phyloP scores from a whole-genome alignment of 805 yeast species.

The Cyberlindnera mycetangii region DNA sequence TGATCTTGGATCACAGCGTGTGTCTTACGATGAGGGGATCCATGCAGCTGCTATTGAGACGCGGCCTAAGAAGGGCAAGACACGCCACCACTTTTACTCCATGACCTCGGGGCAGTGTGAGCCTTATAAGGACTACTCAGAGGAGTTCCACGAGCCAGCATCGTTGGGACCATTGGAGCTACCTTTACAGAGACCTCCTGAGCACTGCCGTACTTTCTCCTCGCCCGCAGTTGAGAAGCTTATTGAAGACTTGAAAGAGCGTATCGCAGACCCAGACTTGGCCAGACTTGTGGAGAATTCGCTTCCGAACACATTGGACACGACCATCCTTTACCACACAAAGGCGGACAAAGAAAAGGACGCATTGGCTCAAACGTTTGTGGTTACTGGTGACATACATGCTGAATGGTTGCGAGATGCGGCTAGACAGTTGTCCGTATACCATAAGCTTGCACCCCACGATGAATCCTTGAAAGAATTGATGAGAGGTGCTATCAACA shows the following conservation, averaged over 20 bases:
- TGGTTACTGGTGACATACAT: conserved; percentile 89
- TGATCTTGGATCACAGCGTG: conserved; percentile 6
- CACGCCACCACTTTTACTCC: conserved; percentile 16
- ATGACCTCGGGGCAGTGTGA: conserved; percentile 42
- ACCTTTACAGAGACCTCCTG: conserved; percentile 76
- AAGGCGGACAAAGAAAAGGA: conserved; percentile 6
- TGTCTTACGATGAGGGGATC: conserved; percentile 9
- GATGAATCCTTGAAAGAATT: conserved; percentile 50
- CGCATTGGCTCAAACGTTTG: conserved; percentile 56
- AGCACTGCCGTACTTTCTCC: conserved; percentile 67
- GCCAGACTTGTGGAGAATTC: conserved; percentile 77
- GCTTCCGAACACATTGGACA: conserved; percentile 84
- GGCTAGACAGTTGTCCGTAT: conserved; percentile 76
- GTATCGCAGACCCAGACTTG: conserved; percentile 60
- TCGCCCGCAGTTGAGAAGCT: conserved; percentile 61
- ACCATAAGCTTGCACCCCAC: conserved; percentile 54
- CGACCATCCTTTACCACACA: conserved; percentile 75
- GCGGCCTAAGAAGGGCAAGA: conserved; percentile 10
- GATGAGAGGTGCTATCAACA: conserved; percentile 74
- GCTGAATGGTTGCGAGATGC: conserved; percentile 94
- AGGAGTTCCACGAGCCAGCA: conserved; percentile 50
- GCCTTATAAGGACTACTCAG: conserved; percentile 60
- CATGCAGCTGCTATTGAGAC: conserved; percentile 7
- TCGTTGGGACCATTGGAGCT: conserved; percentile 51
- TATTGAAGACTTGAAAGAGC: conserved; percentile 47